A percentile compares a stretch with the other conserved stretches of the same genome.
Evolutionary conservation across 208 protist genomes (phyloP).

Genomic region (Novymonas esmeraldas): DNA sequence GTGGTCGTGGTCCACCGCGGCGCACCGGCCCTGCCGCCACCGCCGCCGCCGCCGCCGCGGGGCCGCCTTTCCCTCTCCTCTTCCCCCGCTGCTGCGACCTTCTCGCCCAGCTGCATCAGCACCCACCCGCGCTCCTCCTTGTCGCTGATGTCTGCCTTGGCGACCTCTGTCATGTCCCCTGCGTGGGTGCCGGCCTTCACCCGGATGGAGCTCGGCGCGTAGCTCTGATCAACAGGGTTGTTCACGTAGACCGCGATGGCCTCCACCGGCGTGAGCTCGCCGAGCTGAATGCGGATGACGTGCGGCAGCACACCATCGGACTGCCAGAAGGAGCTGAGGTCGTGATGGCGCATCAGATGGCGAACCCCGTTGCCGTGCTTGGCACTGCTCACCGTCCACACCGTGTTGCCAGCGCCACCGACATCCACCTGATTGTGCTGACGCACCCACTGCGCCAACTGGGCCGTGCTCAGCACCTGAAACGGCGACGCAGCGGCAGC

Average conservation of each 20-base stretch:
- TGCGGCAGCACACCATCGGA: slow-evolving; percentile 89
- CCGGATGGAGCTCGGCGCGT: slow-evolving; percentile 75
- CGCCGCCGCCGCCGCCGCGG: not conserved
- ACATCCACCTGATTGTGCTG: slow-evolving; percentile 34
- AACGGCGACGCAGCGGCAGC: slow-evolving; percentile 7
- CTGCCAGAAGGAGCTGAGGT: slow-evolving; percentile 85
- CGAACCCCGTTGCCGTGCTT: slow-evolving; percentile 90
- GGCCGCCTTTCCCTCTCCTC: not conserved
- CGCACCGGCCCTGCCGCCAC: not conserved
- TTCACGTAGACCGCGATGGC: slow-evolving; percentile 71
- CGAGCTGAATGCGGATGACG: slow-evolving; percentile 67
- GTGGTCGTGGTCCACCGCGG: not conserved
- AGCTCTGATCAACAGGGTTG: slow-evolving; percentile 82
- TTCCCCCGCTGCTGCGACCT: slow-evolving; percentile 11
- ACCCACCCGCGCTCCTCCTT: slow-evolving; percentile 67
- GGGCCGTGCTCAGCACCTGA: slow-evolving; percentile 21
- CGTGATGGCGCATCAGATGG: slow-evolving; percentile 53
- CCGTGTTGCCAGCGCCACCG: slow-evolving; percentile 35
- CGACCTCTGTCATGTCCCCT: slow-evolving; percentile 74
- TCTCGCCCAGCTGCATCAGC: slow-evolving; percentile 36
- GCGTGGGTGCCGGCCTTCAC: slow-evolving; percentile 69
- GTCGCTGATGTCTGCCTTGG: slow-evolving; percentile 37
- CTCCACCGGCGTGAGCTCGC: slow-evolving; percentile 50
- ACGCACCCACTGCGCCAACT: slow-evolving; percentile 27
- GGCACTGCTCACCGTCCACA: slow-evolving; percentile 87